phyloP scores from a whole-genome alignment of 2,329 filamentous ascomycete species.

The Hypoxylon rubiginosum region DNA sequence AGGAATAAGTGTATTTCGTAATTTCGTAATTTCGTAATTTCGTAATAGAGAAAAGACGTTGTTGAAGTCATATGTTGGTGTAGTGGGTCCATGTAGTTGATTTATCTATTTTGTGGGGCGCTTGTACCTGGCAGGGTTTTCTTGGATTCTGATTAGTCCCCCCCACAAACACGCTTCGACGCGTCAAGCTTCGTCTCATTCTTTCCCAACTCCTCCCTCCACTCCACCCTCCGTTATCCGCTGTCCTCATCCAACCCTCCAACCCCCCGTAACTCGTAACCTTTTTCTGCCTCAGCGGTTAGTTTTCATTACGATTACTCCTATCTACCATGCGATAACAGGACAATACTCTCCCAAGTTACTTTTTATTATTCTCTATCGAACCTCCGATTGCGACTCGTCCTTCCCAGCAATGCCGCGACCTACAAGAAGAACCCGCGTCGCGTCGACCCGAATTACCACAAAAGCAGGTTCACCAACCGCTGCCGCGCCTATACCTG shows the following conservation, averaged over 20 bases:
- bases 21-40: no score
- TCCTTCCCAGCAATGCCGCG: conserved; percentile 48
- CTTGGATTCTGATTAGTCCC: not conserved
- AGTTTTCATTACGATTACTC: not conserved
- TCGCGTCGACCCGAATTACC: conserved; percentile 46
- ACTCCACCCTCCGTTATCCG: not conserved
- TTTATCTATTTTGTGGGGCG: conserved; percentile 1
- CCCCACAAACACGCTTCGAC: conserved; percentile 41
- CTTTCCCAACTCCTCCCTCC: conserved; percentile 10
- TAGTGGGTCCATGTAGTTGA: not conserved
- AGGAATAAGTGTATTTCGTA: no score
- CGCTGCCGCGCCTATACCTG: conserved; percentile 21
- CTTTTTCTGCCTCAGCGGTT: conserved; percentile 4
- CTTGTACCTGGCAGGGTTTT: not conserved
- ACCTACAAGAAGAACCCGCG: conserved; percentile 44
- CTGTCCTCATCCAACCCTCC: not conserved
- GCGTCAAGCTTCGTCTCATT: conserved; percentile 39
- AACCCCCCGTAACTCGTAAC: conserved; percentile 7
- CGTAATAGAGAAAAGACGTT: not conserved
- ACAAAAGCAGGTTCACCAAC: conserved; percentile 42
- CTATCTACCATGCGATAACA: conserved; percentile 6
- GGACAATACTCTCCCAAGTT: not conserved
- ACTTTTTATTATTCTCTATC: not conserved
- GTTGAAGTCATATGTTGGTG: not conserved
- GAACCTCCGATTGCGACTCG: conserved; percentile 1